Base-by-base conservation (phyloP, 1,284 basidiomycete species). In the Pseudozyma thailandica region DNA sequence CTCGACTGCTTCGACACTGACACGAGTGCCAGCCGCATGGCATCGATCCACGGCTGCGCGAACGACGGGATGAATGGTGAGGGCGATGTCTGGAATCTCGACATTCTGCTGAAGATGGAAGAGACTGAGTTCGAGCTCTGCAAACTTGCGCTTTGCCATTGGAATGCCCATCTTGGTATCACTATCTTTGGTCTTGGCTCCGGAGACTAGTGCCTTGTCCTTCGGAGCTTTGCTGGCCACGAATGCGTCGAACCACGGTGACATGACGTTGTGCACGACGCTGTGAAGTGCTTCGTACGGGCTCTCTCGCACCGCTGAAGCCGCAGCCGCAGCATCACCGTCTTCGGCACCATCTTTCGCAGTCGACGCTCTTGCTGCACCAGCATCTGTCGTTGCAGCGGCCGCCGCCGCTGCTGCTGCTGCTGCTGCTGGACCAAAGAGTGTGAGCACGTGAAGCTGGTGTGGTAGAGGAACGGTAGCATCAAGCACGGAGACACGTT, bases 91-190 rank as follows among this genome's bases (percentile, higher is more conserved):
- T 0, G 96, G 96, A 45, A 99, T 98, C 85, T 98, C 95, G 71
- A 98, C 94, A 80, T 98, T 98, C 84, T 98, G 95, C 82, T 98
- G 96, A 3, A 98, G 87, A 81, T 98, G 96, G 6, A 98, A 86
- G 8, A 98, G 86, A 6, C 92, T 95, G n/a, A 98, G 86, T 83
- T 98, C 95, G 57, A 98, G 89, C 82, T 99, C 95, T 16, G 95
- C 94, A 81, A 98, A 98, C 85, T 97, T 98, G 87, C 95, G 95
- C 88, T 96, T 98, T 30, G 95, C 94, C 87, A 97, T 93, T 6
- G 96, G 95, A 57, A 98, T 97, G 65, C 93, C 93, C 89, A 94
- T 92, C 84, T 94, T 92, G 47, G 88, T 88, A 77, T 82, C 83
- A 45, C 62, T 75, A 45, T 81, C 82, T 48, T 75, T 76, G 26